These are phyloP conservation scores for Acidomyces sp. DNA, from an alignment of 495 filamentous ascomycete genomes.

Conservation along the genomic window DNA sequence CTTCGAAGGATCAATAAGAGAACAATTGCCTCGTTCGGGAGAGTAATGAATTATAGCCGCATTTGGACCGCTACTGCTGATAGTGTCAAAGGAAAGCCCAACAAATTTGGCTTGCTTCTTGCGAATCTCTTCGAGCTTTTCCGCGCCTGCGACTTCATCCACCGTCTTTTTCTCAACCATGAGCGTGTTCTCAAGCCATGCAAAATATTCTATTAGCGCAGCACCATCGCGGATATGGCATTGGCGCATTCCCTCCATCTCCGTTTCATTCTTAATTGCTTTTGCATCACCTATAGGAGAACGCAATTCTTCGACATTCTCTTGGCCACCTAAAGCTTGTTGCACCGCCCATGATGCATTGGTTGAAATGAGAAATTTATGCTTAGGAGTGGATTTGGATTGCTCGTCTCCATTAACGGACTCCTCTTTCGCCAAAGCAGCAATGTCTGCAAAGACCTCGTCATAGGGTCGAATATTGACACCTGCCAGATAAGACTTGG, in stretches of 20 bases:
- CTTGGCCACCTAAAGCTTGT: constrained; percentile 74
- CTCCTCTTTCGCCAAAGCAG: constrained; percentile 42
- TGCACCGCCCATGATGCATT: constrained; percentile 90
- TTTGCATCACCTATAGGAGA: constrained; percentile 90
- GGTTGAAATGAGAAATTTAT: constrained; percentile 76
- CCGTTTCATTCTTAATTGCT: constrained; percentile 89
- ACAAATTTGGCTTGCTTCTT: constrained; percentile 72
- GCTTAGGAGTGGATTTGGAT: constrained; percentile 26
- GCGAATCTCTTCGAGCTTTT: constrained; percentile 76
- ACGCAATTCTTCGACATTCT: constrained; percentile 70
- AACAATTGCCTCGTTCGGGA: constrained; percentile 70
- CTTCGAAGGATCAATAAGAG: constrained; percentile 69
- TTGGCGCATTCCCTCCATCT: constrained; percentile 82
- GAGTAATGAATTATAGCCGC: constrained; percentile 97
- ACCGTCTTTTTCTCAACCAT: constrained; percentile 55
- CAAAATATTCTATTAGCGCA: constrained; percentile 83
- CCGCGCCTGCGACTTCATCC: constrained; percentile 82
- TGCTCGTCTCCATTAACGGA: constrained; percentile 16
- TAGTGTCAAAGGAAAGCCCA: constrained; percentile 88
- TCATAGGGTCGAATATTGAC: constrained; percentile 74
- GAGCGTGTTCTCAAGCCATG: constrained; percentile 89
- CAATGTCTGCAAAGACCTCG: constrained; percentile 65
- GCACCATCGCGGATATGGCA: constrained; percentile 94
- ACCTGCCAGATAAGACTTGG: constrained; percentile 56
- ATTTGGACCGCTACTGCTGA: constrained; percentile 89